Percentiles rank a stretch among this genome's conserved stretches.
phyloP scores from a whole-genome alignment of 306 rosid species.

The Chamaecrista fasciculata region DNA sequence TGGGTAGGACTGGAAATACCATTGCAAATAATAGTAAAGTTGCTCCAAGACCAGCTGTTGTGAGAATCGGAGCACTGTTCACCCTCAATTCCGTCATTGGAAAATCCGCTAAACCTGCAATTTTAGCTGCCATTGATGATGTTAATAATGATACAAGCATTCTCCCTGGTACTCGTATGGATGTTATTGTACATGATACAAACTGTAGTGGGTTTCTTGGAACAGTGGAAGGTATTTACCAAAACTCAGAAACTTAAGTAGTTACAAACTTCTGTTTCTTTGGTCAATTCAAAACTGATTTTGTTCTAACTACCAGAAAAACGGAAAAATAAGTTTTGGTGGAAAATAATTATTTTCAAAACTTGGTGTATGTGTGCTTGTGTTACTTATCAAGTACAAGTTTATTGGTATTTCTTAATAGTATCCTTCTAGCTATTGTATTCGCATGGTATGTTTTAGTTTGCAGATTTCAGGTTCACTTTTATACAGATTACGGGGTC shows the following conservation, averaged over 20 bases:
- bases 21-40: conserved; percentile 32
- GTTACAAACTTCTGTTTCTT: conserved; percentile 15
- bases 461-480: neutral
- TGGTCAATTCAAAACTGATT: neutral
- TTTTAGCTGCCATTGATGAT: conserved; percentile 56
- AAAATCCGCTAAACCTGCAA: conserved; percentile 56
- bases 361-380: neutral
- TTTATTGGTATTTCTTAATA: neutral
- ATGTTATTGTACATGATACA: conserved; percentile 41
- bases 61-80: conserved; percentile 71
- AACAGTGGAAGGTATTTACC: conserved; percentile 62
- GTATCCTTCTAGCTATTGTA: neutral
- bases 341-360: neutral
- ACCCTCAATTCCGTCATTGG: conserved; percentile 60
- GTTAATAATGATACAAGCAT: conserved; percentile 51
- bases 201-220: conserved; percentile 73
- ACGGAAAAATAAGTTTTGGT: neutral
- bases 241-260: conserved; percentile 20
- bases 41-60: conserved; percentile 39
- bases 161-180: conserved; percentile 48
- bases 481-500: no score
- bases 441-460: neutral
- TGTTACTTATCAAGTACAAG: neutral
- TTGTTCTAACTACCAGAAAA: neutral
- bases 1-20: conserved; percentile 45